Evolutionary conservation across 176 grass and related monocot genomes (phyloP).

Genomic region (Miscanthus lutarioriparius): DNA sequence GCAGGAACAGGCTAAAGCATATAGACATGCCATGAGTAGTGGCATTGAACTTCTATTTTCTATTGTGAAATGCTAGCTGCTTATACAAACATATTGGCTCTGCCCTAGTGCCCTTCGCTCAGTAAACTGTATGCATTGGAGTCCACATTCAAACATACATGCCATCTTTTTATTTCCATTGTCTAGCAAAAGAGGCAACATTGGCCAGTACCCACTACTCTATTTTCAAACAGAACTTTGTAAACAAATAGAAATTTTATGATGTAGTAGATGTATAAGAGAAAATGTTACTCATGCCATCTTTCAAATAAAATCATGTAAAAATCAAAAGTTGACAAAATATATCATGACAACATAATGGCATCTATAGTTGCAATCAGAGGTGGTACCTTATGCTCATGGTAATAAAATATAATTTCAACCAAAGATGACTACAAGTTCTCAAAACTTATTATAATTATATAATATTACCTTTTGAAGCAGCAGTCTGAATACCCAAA

Average conservation of each 20-base stretch:
- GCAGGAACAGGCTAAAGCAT: background rate
- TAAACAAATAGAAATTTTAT: background rate
- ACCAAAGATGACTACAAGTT: background rate
- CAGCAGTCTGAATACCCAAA: conserved; percentile 55
- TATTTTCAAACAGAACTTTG: conserved; percentile 7
- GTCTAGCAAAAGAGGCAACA: background rate
- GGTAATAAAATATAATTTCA: background rate
- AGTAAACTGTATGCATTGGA: background rate
- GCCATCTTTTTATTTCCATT: conserved; percentile 46
- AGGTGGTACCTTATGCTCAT: background rate
- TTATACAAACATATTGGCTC: background rate
- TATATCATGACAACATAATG: background rate
- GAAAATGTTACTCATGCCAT: background rate
- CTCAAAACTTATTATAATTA: background rate
- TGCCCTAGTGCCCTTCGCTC: background rate
- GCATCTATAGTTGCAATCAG: conserved; percentile 4
- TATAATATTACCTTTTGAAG: conserved; percentile 50
- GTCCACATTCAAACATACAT: background rate
- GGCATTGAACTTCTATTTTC: background rate
- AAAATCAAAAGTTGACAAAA: background rate
- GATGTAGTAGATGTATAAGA: background rate
- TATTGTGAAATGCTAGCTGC: background rate
- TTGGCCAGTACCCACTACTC: background rate
- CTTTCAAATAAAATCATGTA: conserved; percentile 10
- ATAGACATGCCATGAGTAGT: background rate